Evolutionary conservation across 139 green algal genomes (phyloP), one percentile per base, ranked within the genome.

Genomic region (Coccomyxa sp.): DNA sequence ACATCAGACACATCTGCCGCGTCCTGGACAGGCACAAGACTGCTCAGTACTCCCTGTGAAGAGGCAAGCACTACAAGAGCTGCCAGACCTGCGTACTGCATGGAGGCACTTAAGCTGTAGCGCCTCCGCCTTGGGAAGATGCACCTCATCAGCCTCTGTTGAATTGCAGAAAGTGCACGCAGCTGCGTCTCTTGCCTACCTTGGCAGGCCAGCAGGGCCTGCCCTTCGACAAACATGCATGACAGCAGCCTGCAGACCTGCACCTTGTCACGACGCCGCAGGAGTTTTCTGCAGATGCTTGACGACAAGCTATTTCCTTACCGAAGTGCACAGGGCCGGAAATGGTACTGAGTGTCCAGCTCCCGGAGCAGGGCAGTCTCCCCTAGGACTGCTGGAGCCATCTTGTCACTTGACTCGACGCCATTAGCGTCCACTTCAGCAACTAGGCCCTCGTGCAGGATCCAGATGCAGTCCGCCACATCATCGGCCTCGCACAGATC

Each of bases 311-410:
- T 79, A n/a, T 10, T 10, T 64, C 18, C 5, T 64, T 22, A 64
- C 50, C 50, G 5, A 3, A 64, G 50, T 22, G 40, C 39, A 37
- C 70, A 74, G 14, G 68, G 68, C 6, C 80, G 44, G 6, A 37
- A 1, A 6, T 34, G 36, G 50, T 78, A 81, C 40, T 24, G 31
- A 2, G 33, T 6, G 33, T 81, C 70, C 50, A 68, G 54, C n/a
- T 79, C 75, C 80, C 81, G 80, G 54, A 84, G 80, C 54, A 84
- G 31, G 18, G 80, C 75, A n/a, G 54, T 55, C 70, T 78, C 40
- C 9, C 80, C 80, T 9, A 84, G 38, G 40, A 84, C 50, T 8
- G 75, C 75, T 7, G 80, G 80, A 1, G 75, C 80, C 3, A 36
- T 38, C 22, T 78, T 34, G 12, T 1, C 24, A 24, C 8, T 3